A percentile compares a stretch with the other conserved stretches of the same genome.
These are phyloP conservation scores for Sclerotinia borealis DNA, from an alignment of 2,329 filamentous ascomycete species.

Conservation along the genomic window DNA sequence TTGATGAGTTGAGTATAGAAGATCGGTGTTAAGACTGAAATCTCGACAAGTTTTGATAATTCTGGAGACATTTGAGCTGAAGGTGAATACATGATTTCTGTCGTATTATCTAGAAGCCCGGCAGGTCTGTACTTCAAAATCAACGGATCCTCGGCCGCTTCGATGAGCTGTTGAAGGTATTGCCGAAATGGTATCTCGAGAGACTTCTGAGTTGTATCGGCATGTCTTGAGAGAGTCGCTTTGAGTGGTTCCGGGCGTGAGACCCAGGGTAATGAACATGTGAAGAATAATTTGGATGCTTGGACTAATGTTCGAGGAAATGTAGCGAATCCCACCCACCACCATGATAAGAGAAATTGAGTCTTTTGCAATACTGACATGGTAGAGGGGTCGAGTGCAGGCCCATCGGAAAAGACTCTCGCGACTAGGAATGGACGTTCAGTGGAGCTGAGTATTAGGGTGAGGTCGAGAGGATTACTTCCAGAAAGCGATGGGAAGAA, in stretches of 20 bases:
- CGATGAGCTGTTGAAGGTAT: conserved; percentile 46
- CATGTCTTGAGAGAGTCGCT: conserved; percentile 48
- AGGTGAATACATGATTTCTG: conserved; percentile 37
- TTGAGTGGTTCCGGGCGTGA: conserved; percentile 56
- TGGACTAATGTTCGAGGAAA: conserved; percentile 60
- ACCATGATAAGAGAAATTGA: conserved; percentile 51
- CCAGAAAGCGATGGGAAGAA: conserved; percentile 36
- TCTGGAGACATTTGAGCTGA: conserved; percentile 19
- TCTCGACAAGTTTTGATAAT: conserved; percentile 37
- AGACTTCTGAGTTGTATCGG: conserved; percentile 43
- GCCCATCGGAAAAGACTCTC: conserved; percentile 48
- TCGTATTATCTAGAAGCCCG: conserved; percentile 37
- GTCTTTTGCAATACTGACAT: conserved; percentile 41
- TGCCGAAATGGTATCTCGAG: conserved; percentile 43
- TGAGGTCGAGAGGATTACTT: conserved; percentile 56
- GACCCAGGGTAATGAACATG: conserved; percentile 55
- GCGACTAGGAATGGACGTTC: conserved; percentile 53
- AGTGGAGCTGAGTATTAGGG: conserved; percentile 59
- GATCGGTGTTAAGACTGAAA: conserved; percentile 55
- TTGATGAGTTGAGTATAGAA: conserved; percentile 63
- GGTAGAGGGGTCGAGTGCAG: conserved; percentile 43
- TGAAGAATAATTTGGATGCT: conserved; percentile 51
- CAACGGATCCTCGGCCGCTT: conserved; percentile 39
- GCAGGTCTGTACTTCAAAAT: conserved; percentile 49
- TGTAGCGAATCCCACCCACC: conserved; percentile 61